Evolutionary conservation across 345 rosid genomes (phyloP).

Genomic region (Pistacia vera): DNA sequence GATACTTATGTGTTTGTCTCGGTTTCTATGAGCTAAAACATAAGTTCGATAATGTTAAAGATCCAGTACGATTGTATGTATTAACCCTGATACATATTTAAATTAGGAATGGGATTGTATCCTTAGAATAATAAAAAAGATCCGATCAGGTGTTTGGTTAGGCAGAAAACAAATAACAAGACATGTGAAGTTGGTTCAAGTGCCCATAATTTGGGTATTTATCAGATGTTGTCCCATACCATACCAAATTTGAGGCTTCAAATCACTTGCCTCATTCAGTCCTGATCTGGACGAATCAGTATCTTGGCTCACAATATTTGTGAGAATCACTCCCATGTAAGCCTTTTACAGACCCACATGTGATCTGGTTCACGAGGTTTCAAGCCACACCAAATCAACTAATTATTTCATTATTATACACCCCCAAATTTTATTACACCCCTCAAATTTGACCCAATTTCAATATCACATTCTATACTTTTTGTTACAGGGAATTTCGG

Average conservation of each 20-base stretch:
- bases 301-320: not conserved
- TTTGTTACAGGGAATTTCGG: too few relatives aligned
- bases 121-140: too few relatives aligned
- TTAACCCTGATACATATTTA: too few relatives aligned
- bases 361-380: not conserved
- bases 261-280: not conserved
- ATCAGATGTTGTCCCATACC: not conserved
- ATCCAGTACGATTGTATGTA: too few relatives aligned
- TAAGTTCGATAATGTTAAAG: too few relatives aligned
- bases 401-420: too few relatives aligned
- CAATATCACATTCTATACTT: too few relatives aligned
- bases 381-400: not conserved
- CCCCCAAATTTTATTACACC: too few relatives aligned
- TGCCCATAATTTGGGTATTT: not conserved
- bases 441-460: too few relatives aligned
- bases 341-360: conserved; percentile 2
- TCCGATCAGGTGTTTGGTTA: not conserved
- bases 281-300: conserved; percentile 14
- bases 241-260: not conserved
- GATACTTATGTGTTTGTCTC: too few relatives aligned
- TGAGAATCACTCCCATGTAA: conserved; percentile 3
- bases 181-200: not conserved
- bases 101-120: too few relatives aligned
- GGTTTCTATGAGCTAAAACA: too few relatives aligned
- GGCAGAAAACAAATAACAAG: not conserved